Evolutionary conservation across 345 rosid genomes (phyloP), one percentile per base, ranked within the genome.

Genomic region (Syzygium oleosum): DNA sequence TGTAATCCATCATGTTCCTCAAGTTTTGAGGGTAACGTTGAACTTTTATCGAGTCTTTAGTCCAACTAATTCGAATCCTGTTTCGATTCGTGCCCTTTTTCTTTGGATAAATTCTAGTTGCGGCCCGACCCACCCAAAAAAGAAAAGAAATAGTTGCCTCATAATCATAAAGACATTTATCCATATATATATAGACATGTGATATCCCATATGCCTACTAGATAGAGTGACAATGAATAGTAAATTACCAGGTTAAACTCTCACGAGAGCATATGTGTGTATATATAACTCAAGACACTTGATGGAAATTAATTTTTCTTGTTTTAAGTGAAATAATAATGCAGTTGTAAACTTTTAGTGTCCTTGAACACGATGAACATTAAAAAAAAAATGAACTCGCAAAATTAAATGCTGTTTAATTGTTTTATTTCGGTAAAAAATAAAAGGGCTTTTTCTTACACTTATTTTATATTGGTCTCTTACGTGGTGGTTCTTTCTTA

Each of bases 1-100:
- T 2, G 5, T 2, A 1, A 63, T 7, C 9, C 41, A 29, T 63
- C 41, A 29, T 0, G 0, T 29, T 63, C 77, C 11, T 15, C 0
- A 3, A 63, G 38, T 14, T n/a, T 63, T n/a, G 34, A 1, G 68
- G 68, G 0, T 27, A n/a, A 5, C 8, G 4, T 59, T 14, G 9
- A n/a, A 61, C 14, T 5, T 12, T 61, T n/a, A 6, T 6, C 11
- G 9, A 61, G 16, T n/a, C 77, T 6, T 29, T 14, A 14, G 5
- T 59, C 68, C 68, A 59, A 25, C 77, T 63, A 13, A 14, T 13
- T 27, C 61, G 4, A 1, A 27, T 56, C 27, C 61, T 27, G 5
- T 8, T 9, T 21, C 3, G 3, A 12, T 27, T 61, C 6, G 7
- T 58, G 65, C 31, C 65, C 31, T 58, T 25, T 25, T 58, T 58